These are phyloP conservation scores for Cyberlindnera suaveolens DNA, from an alignment of 805 yeast species.

Conservation along the genomic window DNA sequence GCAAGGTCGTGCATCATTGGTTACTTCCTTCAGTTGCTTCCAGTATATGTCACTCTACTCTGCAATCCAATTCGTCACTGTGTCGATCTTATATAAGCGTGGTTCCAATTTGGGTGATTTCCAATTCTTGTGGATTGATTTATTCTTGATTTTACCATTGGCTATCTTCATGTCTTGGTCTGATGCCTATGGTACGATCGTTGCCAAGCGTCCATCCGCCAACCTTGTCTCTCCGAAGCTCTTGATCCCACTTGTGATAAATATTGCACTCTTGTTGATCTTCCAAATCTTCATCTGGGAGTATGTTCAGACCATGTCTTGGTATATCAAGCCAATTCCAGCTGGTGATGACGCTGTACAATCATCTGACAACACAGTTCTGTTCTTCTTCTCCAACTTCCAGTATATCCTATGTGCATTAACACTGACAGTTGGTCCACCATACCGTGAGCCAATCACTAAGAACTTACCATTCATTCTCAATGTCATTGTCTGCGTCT, in stretches of 20 bases:
- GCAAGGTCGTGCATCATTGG: slow-evolving; percentile 93
- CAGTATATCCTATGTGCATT: slow-evolving; percentile 85
- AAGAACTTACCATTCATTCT: slow-evolving; percentile 65
- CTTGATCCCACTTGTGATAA: slow-evolving; percentile 73
- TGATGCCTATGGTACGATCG: slow-evolving; percentile 56
- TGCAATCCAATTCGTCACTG: slow-evolving; percentile 90
- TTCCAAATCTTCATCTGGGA: slow-evolving; percentile 73
- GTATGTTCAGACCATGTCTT: slow-evolving; percentile 46
- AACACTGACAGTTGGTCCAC: slow-evolving; percentile 87
- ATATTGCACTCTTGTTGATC: slow-evolving; percentile 52
- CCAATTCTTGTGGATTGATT: slow-evolving; percentile 90
- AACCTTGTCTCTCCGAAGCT: slow-evolving; percentile 87
- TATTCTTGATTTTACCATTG: slow-evolving; percentile 84
- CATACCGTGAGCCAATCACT: slow-evolving; percentile 73
- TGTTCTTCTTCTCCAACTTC: slow-evolving; percentile 76
- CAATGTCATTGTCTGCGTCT: slow-evolving; percentile 46
- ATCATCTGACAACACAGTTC: slow-evolving; percentile 83
- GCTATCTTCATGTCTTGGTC: slow-evolving; percentile 99
- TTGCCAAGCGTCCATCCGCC: slow-evolving; percentile 83
- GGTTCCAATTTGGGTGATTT: slow-evolving; percentile 96
- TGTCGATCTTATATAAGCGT: slow-evolving; percentile 73
- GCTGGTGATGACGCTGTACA: slow-evolving; percentile 78
- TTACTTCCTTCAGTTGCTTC: slow-evolving; percentile 94
- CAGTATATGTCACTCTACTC: slow-evolving; percentile 96
- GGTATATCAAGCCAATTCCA: slow-evolving; percentile 80